phyloP scores from a whole-genome alignment of 2,329 filamentous ascomycete genomes.

The Phyllosticta ampelicida region DNA sequence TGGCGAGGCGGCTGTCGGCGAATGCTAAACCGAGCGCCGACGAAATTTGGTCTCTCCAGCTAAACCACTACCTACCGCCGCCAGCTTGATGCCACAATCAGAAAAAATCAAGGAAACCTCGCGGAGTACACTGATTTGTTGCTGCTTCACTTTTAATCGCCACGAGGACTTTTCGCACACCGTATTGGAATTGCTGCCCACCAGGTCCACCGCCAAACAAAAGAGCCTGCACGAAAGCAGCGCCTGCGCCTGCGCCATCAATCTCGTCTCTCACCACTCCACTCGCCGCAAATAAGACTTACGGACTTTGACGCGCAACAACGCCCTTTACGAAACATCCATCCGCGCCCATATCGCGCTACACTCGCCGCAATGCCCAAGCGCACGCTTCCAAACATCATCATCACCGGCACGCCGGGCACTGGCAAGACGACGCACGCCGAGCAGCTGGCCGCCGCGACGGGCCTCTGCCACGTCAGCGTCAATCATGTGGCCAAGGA shows the following conservation, averaged over 20 bases:
- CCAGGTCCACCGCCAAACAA: no score
- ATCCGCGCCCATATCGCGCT: neutral
- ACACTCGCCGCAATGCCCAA: neutral
- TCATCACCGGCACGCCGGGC: slow-evolving; percentile 90
- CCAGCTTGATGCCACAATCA: neutral
- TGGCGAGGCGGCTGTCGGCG: neutral
- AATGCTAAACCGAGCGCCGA: neutral
- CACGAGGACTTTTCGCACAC: no score
- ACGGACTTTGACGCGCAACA: neutral
- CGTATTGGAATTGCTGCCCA: no score
- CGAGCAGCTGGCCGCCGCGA: slow-evolving; percentile 64
- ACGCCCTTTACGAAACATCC: neutral
- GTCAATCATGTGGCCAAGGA: slow-evolving; percentile 92
- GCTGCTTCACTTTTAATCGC: no score
- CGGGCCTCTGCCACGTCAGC: slow-evolving; percentile 69
- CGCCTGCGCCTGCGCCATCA: no score
- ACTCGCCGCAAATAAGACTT: neutral
- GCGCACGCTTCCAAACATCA: slow-evolving; percentile 62
- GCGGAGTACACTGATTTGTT: no score
- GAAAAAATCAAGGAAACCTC: neutral
- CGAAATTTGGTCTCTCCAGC: neutral
- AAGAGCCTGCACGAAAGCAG: no score
- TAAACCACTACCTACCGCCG: neutral
- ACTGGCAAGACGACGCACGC: slow-evolving; percentile 93
- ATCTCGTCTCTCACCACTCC: neutral